These are phyloP conservation scores for Globisporangium sylvaticum DNA, from an alignment of 352 stramenopile species.

Conservation along the genomic window DNA sequence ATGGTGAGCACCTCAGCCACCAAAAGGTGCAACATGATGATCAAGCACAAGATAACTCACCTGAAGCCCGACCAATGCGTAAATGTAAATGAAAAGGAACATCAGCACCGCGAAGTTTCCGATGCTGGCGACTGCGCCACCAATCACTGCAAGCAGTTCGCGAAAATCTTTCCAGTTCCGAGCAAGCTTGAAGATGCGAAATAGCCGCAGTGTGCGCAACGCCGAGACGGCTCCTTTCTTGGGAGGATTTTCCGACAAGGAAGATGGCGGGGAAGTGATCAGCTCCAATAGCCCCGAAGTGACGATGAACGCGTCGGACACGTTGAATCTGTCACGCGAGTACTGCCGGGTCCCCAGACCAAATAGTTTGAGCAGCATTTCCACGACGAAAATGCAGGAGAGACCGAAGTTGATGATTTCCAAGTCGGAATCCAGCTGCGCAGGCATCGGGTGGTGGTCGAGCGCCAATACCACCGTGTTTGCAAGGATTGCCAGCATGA, in stretches of 20 bases:
- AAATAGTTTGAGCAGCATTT: conserved; percentile 84
- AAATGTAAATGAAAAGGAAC: conserved; percentile 95
- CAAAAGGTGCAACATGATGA: background rate
- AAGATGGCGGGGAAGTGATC: conserved; percentile 59
- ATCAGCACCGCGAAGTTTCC: conserved; percentile 93
- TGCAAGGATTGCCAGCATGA: conserved; percentile 76
- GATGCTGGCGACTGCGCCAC: conserved; percentile 89
- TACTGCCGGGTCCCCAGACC: conserved; percentile 79
- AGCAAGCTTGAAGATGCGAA: conserved; percentile 94
- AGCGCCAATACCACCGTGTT: conserved; percentile 82
- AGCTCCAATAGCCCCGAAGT: conserved; percentile 71
- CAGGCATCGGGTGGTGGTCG: conserved; percentile 79
- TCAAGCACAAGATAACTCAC: conserved; percentile 13
- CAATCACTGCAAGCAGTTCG: conserved; percentile 90
- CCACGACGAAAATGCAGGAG: conserved; percentile 65
- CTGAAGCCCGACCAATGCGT: conserved; percentile 88
- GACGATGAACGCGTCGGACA: conserved; percentile 88
- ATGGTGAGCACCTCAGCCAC: background rate
- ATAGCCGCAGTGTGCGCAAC: conserved; percentile 87
- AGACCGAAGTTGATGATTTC: conserved; percentile 82
- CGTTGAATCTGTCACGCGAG: conserved; percentile 67
- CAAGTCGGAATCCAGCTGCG: conserved; percentile 40
- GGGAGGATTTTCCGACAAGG: conserved; percentile 46
- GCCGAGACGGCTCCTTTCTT: conserved; percentile 76
- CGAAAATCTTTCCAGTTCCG: conserved; percentile 90